phyloP scores from a whole-genome alignment of 768 basidiomycete genomes.

The Lanmaoa rubissima region DNA sequence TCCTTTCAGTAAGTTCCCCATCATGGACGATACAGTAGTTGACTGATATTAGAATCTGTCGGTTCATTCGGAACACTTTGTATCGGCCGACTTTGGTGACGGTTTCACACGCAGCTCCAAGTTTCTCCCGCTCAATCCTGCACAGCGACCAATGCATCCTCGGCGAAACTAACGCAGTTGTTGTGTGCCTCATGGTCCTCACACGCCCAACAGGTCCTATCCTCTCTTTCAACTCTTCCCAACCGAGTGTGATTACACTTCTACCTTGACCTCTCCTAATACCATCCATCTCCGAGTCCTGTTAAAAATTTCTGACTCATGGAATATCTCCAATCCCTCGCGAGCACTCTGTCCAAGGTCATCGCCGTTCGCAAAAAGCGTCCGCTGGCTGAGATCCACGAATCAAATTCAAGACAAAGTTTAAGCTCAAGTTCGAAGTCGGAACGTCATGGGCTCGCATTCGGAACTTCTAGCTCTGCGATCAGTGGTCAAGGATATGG shows the following conservation, averaged over 20 bases:
- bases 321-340: conserved; percentile 24
- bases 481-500: background rate
- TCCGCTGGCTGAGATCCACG: conserved; percentile 6
- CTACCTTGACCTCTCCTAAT: background rate
- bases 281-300: background rate
- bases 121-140: conserved; percentile 2
- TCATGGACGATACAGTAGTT: background rate
- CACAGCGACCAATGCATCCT: conserved; percentile 15
- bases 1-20: background rate
- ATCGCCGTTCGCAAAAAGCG: conserved; percentile 19
- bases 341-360: conserved; percentile 20
- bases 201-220: background rate
- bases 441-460: conserved; percentile 2
- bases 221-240: background rate
- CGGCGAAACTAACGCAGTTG: conserved; percentile 22
- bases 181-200: conserved; percentile 16
- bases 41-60: background rate
- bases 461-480: conserved; percentile 11
- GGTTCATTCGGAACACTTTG: conserved; percentile 3
- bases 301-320: conserved; percentile 1
- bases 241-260: background rate
- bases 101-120: conserved; percentile 7
- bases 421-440: conserved; percentile 6
- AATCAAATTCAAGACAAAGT: conserved; percentile 18
- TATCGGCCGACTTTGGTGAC: conserved; percentile 15